phyloP scores from a whole-genome alignment of 2,329 filamentous ascomycete species.

The Geosmithia flava region DNA sequence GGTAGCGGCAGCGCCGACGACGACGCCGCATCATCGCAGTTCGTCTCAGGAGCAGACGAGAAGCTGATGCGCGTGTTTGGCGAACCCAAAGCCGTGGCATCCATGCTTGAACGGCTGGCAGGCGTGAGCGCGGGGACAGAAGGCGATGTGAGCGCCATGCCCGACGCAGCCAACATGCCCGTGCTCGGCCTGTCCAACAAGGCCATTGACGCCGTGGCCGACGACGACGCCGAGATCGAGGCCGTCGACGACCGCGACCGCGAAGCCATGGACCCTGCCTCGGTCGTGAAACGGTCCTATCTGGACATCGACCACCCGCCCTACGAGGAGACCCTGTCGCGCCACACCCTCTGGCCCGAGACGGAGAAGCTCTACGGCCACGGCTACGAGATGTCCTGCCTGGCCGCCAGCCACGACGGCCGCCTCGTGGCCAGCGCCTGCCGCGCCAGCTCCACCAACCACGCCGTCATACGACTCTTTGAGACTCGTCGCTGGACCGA shows the following conservation, averaged over 20 bases:
- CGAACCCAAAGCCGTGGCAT: slow-evolving; percentile 72
- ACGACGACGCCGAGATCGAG: slow-evolving; percentile 29
- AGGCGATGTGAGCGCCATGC: slow-evolving; percentile 35
- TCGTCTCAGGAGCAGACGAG: slow-evolving; percentile 92
- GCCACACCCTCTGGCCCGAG: slow-evolving; percentile 91
- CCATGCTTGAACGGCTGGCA: slow-evolving; percentile 57
- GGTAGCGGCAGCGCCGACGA: too few relatives aligned
- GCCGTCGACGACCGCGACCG: slow-evolving; percentile 33
- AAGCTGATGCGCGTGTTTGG: slow-evolving; percentile 95
- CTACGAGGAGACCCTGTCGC: slow-evolving; percentile 77
- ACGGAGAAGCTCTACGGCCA: slow-evolving; percentile 95
- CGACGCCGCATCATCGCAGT: slow-evolving; percentile 36
- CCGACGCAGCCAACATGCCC: slow-evolving; percentile 88
- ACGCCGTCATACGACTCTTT: slow-evolving; percentile 87
- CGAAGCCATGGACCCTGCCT: slow-evolving; percentile 41
- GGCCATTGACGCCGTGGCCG: slow-evolving; percentile 53
- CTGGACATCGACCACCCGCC: slow-evolving; percentile 64
- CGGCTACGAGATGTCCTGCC: slow-evolving; percentile 88
- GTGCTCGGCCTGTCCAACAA: slow-evolving; percentile 95
- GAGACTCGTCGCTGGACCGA: slow-evolving; percentile 83
- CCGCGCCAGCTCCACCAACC: slow-evolving; percentile 82
- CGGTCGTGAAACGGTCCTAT: slow-evolving; percentile 44
- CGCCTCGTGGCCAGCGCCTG: slow-evolving; percentile 79
- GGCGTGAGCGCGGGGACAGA: slow-evolving; percentile 29
- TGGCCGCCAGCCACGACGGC: slow-evolving; percentile 66